Evolutionary conservation across 2,329 filamentous ascomycete genomes (phyloP).

Genomic region (Aspergillus amoenus): DNA sequence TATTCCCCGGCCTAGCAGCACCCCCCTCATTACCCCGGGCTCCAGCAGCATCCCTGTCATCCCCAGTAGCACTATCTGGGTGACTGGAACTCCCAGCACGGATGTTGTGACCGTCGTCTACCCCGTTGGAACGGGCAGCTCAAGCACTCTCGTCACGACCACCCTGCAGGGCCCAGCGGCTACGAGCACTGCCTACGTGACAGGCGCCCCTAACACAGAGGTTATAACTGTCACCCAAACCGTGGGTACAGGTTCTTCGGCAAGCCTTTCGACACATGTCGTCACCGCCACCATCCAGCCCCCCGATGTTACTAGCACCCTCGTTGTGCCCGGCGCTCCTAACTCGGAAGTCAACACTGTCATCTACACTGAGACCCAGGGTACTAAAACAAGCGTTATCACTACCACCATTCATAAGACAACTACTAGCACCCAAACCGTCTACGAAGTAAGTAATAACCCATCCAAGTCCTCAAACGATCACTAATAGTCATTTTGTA

Average conservation of each 20-base stretch:
- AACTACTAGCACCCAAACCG: slow-evolving; percentile 27
- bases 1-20: slow-evolving; percentile 1
- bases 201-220: slow-evolving; percentile 22
- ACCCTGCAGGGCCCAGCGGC: slow-evolving; percentile 9
- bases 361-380: slow-evolving; percentile 42
- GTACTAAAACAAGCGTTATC: slow-evolving; percentile 35
- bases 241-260: slow-evolving; percentile 35
- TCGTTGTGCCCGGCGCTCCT: slow-evolving; percentile 34
- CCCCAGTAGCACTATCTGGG: slow-evolving; percentile 13
- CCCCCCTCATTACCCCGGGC: no score
- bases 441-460: slow-evolving; percentile 25
- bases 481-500: neutral
- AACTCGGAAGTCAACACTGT: slow-evolving; percentile 31
- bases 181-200: slow-evolving; percentile 8
- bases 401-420: slow-evolving; percentile 40
- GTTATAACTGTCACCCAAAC: slow-evolving; percentile 40
- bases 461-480: neutral
- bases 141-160: slow-evolving; percentile 21
- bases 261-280: slow-evolving; percentile 32
- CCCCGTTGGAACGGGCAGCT: slow-evolving; percentile 36
- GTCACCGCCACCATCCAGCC: slow-evolving; percentile 38
- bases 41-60: slow-evolving; percentile 13
- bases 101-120: slow-evolving; percentile 37
- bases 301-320: neutral
- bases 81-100: neutral